Base-by-base conservation (phyloP, 176 grass and related monocot genomes). In the Avena atlantica region DNA sequence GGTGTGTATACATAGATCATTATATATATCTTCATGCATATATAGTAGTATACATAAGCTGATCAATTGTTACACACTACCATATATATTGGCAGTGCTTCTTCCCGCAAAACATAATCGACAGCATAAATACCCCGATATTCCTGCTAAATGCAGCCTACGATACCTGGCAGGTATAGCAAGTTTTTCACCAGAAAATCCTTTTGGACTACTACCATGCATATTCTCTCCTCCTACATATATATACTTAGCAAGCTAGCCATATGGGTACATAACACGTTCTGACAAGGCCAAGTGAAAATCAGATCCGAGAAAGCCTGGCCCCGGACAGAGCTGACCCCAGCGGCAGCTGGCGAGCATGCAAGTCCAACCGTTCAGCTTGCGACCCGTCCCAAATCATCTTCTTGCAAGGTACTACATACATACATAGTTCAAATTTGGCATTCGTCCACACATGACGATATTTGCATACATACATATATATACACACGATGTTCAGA, bases 111-210 rank as follows among this genome's bases (percentile, higher is more conserved):
- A 90, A 94, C 45, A 75, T 96, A n/a, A 88, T 98, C 74, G 84
- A 48, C 21, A 70, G 72, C 81, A 87, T 98, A 52, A 78, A 94
- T 29, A 98, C 93, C 17, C 93, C 96, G 0, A 89, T 85, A 66
- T 98, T 98, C 86, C 74, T 98, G 81, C 70, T 98, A 16, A 98
- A 98, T 76, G 20, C 96, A 9, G 96, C 96, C 15, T 98, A 98
- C 63, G 96, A 98, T 20, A 76, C 78, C 36, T 98, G 96, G 93
- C 96, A 98, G 96, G 96, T 98, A 86, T 7, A 31, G 2, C n/a
- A 51, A 75, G 21, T 48, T 50, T 13, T 50, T 51, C 5, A 74
- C 31, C 31, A 34, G 31, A 34, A 34, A 34, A 34, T 34, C 2
- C 31, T 34, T 34, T 34, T 34, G 31, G 31, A 34, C 31, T 34